Evolutionary conservation across 768 basidiomycete genomes (phyloP), one percentile per base, ranked within the genome.

Genomic region (Mycena rebaudengoi): DNA sequence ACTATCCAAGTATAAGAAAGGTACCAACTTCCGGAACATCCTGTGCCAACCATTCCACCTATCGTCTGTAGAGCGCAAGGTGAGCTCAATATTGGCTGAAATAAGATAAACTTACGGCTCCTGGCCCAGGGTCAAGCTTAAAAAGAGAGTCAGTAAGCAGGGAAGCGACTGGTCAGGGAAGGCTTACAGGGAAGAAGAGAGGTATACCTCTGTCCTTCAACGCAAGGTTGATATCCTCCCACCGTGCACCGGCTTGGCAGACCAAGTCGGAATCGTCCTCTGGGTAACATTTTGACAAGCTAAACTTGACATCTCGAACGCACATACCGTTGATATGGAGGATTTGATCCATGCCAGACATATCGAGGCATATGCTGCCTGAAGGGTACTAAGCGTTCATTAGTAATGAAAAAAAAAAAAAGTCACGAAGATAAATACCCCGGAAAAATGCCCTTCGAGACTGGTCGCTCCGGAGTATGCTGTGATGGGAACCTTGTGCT

Each of bases 11-110:
- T 35, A 48, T 13, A 29, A 30, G 16, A 28, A 23, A 65, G 54
- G 35, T 69, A 82, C 86, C 83, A 77, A 85, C 94, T 95, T 52
- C 93, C 94, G 49, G 88, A 90, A 70, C 93, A 95, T 10, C 93
- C 92, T 2, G 94, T 96, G 10, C 89, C 89, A 51, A 92, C 88
- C 93, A 95, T 95, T 7, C 94, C 93, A 12, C 94, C 94, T 64
- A 95, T 93, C 14, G 92, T 93, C 82, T 91, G 70, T 37, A 32
- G 45, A 62, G 33, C 62, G 60, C 46, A 14, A 25, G 33, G 39
- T 39, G 16, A 48, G 41, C 53, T 26, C 26, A 29, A 18, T 37
- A 25, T 28, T 40, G 14, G 8, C 30, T 25, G 21, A n/a, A 35
- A 44, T 35, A n/a, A 66, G 48, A 11, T 28, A 4, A 20, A 64